Base-by-base conservation (phyloP, 75 land plant species). In the Pinus tabuliformis region DNA sequence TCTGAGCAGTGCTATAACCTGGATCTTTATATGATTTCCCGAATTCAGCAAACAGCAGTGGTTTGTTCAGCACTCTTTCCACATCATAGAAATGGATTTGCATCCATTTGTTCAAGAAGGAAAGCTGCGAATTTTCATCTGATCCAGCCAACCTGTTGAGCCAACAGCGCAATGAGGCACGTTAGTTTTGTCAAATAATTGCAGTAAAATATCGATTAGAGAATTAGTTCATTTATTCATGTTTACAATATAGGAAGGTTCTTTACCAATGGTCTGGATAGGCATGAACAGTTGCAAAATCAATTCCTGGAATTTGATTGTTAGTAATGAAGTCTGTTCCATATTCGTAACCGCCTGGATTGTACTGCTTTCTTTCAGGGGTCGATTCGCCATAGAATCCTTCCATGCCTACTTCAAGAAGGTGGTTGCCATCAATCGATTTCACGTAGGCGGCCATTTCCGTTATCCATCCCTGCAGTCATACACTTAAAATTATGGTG, bases 291-390 rank as follows among this genome's bases (percentile, higher is more conserved):
- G 91, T 86, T 15, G 91, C 76, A 66, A 86, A 89, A 75, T 89
- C 91, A 58, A 89, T 72, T 14, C 60, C 72, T 13, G 76, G 63
- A n/a, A 83, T 59, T 45, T 77, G 81, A 56, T 87, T 80, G 79
- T 81, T 80, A 59, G 80, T 26, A 52, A 89, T 70, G 84, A 83
- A 89, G 59, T 89, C 91, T n/a, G 89, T 83, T 72, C 91, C 91
- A 3, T 73, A 15, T 18, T 45, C 42, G 28, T 78, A 76, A 15
- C 73, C 56, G 15, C 77, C 63, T n/a, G 83, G 83, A 54, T 83
- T 83, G 39, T 65, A 57, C 18, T 73, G 30, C 63, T 63, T 14
- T 60, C 77, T 87, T 6, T 77, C 82, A 5, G 59, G 73, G 75
- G 68, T 78, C 30, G 79, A 59, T 22, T 54, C 77, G 14, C 80